Evolutionary conservation across 2,329 filamentous ascomycete genomes (phyloP), one percentile per base, ranked within the genome.

Genomic region (Fusarium scirpi): DNA sequence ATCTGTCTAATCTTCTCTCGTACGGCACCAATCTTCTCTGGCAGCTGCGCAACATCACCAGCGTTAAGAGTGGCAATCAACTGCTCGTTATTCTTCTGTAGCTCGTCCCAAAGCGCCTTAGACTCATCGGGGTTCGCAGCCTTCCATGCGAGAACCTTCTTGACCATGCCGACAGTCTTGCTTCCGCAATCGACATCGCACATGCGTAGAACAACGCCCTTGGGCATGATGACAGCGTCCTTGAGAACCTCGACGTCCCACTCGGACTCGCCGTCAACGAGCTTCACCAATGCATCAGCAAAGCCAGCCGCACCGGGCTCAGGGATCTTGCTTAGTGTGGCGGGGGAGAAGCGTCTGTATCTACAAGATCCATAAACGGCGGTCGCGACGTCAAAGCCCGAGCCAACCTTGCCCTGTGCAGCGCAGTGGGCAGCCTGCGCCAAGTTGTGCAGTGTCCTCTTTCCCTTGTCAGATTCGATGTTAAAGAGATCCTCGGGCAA

Each of bases 111-210:
- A 20, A 98, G 84, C 65, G 80, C 76, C 67, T 89, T 87, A 3
- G 94, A 90, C n/a, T 85, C 87, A 5, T 85, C 85, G 0, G 85
- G 82, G 22, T 93, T 89, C 49, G 86, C 81, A 52, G 88, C 87
- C 54, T 92, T 86, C 96, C 96, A 99, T 32, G 87, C 87, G 5
- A 98, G 85, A 16, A 99, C 93, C 77, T 93, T 89, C 82, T 95
- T 97, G 40, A 98, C 96, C 96, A 99, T 98, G 16, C 94, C 89
- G 0, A 97, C 94, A 10, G 95, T 98, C 83, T 97, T 89, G 51
- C 91, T 95, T 32, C 96, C 96, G 77, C 94, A 97, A 78, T 97
- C 93, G 9, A 99, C 96, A 77, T 99, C 96, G 77, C 94, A 97
- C 91, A 99, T 96, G 65, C 97, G 88, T 71, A 98, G 85, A 25